A percentile compares a stretch with the other conserved stretches of the same genome.
Evolutionary conservation across 2,329 filamentous ascomycete genomes (phyloP).

Genomic region (Cytospora piceae): DNA sequence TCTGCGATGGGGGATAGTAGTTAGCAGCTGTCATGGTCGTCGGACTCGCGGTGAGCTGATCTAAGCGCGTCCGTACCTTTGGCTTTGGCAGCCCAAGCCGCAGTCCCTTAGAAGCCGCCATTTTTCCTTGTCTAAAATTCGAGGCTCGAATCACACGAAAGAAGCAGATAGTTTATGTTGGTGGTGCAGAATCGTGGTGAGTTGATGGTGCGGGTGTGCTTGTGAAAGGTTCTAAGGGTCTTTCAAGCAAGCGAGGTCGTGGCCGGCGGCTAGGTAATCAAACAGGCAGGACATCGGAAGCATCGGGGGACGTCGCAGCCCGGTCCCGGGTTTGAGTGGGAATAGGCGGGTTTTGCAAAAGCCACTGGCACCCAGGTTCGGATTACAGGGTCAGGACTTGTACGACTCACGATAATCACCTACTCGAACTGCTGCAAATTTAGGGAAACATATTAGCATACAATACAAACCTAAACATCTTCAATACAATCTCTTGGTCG

Average conservation of each 20-base stretch:
- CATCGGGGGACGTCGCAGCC: constrained; percentile 13
- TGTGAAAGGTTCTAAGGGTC: constrained; percentile 3
- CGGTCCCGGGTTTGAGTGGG: background rate
- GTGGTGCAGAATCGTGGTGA: background rate
- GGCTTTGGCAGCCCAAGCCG: constrained; percentile 27
- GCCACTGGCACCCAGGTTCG: background rate
- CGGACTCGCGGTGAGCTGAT: background rate
- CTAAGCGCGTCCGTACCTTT: constrained; percentile 24
- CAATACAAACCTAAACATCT: background rate
- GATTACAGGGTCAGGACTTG: background rate
- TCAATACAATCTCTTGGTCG: background rate
- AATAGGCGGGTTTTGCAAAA: background rate
- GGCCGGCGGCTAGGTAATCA: constrained; percentile 9
- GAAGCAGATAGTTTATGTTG: background rate
- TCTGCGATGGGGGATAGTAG: constrained; percentile 51
- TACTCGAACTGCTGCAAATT: background rate
- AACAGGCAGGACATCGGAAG: constrained; percentile 1
- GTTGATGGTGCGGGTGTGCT: constrained; percentile 4
- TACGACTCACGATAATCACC: background rate
- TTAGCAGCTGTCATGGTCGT: constrained; percentile 1
- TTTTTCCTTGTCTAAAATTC: background rate
- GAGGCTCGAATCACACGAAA: background rate
- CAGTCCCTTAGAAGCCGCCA: constrained; percentile 20
- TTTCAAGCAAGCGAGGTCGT: background rate
- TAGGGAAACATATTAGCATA: background rate